phyloP scores from a whole-genome alignment of 2,329 filamentous ascomycete genomes.

The Didymella lethalis region DNA sequence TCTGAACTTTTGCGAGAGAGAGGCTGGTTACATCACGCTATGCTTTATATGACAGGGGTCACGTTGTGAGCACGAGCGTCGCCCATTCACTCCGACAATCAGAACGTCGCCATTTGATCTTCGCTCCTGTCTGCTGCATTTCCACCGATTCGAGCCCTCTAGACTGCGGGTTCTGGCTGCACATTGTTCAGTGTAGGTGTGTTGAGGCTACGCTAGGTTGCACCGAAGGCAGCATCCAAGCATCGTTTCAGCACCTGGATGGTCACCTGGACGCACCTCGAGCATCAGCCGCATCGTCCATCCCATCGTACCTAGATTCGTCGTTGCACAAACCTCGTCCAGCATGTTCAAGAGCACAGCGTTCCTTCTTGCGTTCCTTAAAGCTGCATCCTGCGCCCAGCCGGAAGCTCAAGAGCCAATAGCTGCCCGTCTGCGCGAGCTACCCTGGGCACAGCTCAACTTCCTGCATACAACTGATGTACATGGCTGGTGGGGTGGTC shows the following conservation, averaged over 20 bases:
- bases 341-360: constrained; percentile 30
- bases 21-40: constrained; percentile 23
- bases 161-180: background rate
- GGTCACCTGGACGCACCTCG: constrained; percentile 24
- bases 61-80: constrained; percentile 16
- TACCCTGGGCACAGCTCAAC: constrained; percentile 94
- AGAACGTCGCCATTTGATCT: background rate
- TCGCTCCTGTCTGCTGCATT: background rate
- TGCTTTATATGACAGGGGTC: constrained; percentile 17
- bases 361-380: constrained; percentile 31
- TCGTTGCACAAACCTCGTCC: constrained; percentile 10
- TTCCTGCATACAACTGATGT: constrained; percentile 89
- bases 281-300: constrained; percentile 13
- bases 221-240: constrained; percentile 11
- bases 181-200: background rate
- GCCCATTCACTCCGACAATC: constrained; percentile 8
- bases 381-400: constrained; percentile 67
- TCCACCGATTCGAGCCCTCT: background rate
- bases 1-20: constrained; percentile 29
- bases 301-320: constrained; percentile 5
- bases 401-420: constrained; percentile 81
- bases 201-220: constrained; percentile 5
- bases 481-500: constrained; percentile 94
- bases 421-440: constrained; percentile 79
- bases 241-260: constrained; percentile 28